These are phyloP conservation scores for Trypanosoma caninum DNA, from an alignment of 208 protist genomes.

Conservation along the genomic window DNA sequence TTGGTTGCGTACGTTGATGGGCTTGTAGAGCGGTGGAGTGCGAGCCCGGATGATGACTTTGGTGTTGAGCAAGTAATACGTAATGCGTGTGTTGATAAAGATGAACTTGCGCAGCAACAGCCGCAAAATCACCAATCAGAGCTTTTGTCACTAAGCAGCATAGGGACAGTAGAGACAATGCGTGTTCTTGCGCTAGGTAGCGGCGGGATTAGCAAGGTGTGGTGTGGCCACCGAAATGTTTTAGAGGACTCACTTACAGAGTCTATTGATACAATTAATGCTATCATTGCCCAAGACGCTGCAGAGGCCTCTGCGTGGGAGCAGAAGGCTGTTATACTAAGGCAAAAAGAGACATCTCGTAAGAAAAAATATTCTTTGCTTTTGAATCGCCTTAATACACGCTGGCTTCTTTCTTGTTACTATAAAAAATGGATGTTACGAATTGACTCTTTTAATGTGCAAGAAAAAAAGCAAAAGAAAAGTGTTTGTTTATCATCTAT, in stretches of 20 bases:
- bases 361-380: conserved; percentile 56
- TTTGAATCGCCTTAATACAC: conserved; percentile 51
- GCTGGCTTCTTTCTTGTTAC: conserved; percentile 51
- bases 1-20: conserved; percentile 81
- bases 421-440: conserved; percentile 53
- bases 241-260: conserved; percentile 58
- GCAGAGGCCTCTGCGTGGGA: conserved; percentile 71
- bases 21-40: conserved; percentile 80
- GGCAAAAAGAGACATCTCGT: conserved; percentile 57
- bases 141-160: conserved; percentile 36
- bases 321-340: conserved; percentile 36
- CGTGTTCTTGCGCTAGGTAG: conserved; percentile 78
- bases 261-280: conserved; percentile 50
- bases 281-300: conserved; percentile 65
- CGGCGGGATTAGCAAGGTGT: conserved; percentile 87
- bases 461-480: conserved; percentile 12
- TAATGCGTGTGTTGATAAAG: conserved; percentile 29
- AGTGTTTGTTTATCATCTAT: conserved; percentile 32
- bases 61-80: conserved; percentile 75
- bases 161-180: conserved; percentile 68
- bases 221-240: conserved; percentile 73
- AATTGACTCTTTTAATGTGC: conserved; percentile 12
- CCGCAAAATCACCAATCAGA: conserved; percentile 1
- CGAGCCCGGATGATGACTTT: conserved; percentile 82
- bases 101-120: neutral